These are phyloP conservation scores for Juglanconis juglandina DNA, from an alignment of 2,329 filamentous ascomycete genomes.

Conservation along the genomic window DNA sequence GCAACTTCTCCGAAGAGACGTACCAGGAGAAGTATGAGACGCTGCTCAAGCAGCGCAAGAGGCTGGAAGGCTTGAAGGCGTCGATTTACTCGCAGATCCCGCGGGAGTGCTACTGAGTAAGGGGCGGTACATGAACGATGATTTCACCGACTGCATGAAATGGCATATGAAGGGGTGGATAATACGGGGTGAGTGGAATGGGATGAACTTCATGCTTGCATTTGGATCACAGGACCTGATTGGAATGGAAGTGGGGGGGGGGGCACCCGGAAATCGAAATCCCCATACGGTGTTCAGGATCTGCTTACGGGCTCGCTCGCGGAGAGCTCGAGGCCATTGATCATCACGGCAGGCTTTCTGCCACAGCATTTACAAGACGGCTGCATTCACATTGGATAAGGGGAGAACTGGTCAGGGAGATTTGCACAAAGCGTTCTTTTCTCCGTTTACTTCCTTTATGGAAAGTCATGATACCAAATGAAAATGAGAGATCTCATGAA, in stretches of 20 bases:
- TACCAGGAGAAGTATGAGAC: constrained; percentile 49
- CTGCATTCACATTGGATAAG: constrained; percentile 10
- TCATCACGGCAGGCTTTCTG: background rate
- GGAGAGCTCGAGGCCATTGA: background rate
- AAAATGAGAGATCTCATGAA: constrained; percentile 2
- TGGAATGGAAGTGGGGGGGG: background rate
- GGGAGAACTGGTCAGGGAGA: constrained; percentile 3
- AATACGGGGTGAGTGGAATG: background rate
- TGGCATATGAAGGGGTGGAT: background rate
- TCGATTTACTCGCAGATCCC: constrained; percentile 45
- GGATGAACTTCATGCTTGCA: constrained; percentile 2
- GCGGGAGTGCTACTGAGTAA: constrained; percentile 32
- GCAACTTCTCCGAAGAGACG: constrained; percentile 49
- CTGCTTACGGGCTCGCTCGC: background rate
- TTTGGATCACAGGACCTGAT: background rate
- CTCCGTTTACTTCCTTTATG: background rate
- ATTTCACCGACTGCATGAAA: background rate
- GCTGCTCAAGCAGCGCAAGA: constrained; percentile 52
- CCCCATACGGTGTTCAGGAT: constrained; percentile 5
- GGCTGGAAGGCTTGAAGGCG: constrained; percentile 54
- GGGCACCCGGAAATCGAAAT: background rate
- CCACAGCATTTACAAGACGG: constrained; percentile 17
- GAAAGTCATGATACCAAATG: constrained; percentile 18
- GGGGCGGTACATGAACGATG: background rate
- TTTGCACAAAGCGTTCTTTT: constrained; percentile 11